Evolutionary conservation across 2,329 filamentous ascomycete species (phyloP).

Genomic region (Blastomyces percursus): DNA sequence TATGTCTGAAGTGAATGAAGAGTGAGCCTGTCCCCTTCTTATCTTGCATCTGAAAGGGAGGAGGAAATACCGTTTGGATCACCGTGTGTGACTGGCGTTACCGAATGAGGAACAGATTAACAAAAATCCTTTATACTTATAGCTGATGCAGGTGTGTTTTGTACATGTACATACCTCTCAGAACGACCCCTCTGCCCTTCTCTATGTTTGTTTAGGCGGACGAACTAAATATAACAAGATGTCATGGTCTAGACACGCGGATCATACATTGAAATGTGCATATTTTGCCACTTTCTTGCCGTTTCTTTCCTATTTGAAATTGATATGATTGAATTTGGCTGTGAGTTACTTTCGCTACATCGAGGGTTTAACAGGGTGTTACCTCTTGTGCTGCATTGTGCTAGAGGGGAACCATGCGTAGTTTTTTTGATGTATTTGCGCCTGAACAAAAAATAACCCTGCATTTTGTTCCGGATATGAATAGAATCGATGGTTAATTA

Average conservation of each 20-base stretch:
- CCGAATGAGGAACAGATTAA: background rate
- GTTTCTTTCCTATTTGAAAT: background rate
- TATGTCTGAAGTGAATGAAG: background rate
- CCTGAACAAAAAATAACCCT: background rate
- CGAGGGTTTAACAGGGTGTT: background rate
- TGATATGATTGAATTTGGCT: background rate
- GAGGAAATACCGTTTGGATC: background rate
- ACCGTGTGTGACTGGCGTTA: background rate
- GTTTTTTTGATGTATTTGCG: background rate
- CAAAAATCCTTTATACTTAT: background rate
- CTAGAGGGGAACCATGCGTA: background rate
- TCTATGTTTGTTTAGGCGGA: background rate
- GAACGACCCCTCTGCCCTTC: background rate
- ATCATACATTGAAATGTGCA: background rate
- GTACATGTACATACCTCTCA: background rate
- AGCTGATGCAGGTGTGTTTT: background rate
- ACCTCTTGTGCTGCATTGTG: conserved; percentile 1
- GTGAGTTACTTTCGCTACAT: background rate
- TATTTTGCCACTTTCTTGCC: background rate
- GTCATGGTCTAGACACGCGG: background rate
- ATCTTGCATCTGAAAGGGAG: background rate
- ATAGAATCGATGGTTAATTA: background rate
- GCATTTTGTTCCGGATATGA: background rate
- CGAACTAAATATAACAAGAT: background rate
- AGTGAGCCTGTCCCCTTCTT: background rate